Conservation (phyloP, 371 early-diverging fungal genomes). For the Lichtheimia hyalospora region DNA sequence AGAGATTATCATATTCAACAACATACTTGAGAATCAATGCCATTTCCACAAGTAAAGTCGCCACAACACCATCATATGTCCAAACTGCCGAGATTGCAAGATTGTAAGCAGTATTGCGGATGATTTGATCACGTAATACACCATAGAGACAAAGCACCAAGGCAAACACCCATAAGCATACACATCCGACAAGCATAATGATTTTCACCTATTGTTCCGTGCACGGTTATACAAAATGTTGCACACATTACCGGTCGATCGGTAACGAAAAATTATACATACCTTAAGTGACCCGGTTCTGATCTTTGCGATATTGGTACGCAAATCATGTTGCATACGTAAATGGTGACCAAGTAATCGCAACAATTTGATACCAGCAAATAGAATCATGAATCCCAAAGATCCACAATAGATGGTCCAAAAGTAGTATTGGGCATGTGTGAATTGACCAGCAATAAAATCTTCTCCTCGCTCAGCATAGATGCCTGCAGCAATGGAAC, state of each 20-base stretch:
- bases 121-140: conserved; percentile 17
- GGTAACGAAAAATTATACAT: conserved; percentile 5
- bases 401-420: conserved; percentile 31
- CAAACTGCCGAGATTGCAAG: conserved; percentile 23
- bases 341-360: conserved; percentile 24
- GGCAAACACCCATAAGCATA: conserved; percentile 24
- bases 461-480: conserved; percentile 28
- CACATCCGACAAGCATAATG: conserved; percentile 17
- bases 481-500: conserved; percentile 26
- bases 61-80: conserved; percentile 27
- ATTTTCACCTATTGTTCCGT: conserved; percentile 10
- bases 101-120: conserved; percentile 12
- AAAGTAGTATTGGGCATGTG: conserved; percentile 24
- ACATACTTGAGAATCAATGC: conserved; percentile 35
- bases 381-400: conserved; percentile 19
- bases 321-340: conserved; percentile 18
- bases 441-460: conserved; percentile 20
- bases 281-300: conserved; percentile 31
- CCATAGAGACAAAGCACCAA: conserved; percentile 27
- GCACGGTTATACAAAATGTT: not conserved
- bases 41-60: conserved; percentile 26
- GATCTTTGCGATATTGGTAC: conserved; percentile 21
- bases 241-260: conserved; percentile 4
- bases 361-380: conserved; percentile 25
- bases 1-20: not conserved